Evolutionary conservation across 1,139 yeast genomes (phyloP), one percentile per base, ranked within the genome.

Genomic region (Kazachstania sp.): DNA sequence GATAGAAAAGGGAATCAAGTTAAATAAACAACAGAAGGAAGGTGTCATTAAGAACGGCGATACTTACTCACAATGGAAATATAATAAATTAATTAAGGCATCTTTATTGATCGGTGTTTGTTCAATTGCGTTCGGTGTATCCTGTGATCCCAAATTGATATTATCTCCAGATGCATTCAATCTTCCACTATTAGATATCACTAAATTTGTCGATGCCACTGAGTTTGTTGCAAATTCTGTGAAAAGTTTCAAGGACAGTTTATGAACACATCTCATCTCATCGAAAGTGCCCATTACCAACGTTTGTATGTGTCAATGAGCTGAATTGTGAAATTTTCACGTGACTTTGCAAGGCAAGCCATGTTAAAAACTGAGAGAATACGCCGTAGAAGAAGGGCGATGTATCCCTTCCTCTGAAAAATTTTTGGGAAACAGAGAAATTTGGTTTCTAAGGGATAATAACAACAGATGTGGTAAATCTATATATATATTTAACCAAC

Each of bases 1-100:
- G 37, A 44, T 60, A 15, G 42, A 44, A 4, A 48, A 53, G 31
- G 59, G 56, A 23, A 53, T 53, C 19, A 38, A 32, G 38, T 36
- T 46, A 11, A 54, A 52, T 29, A 35, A 41, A 9, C 38, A 45
- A 20, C 37, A 46, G 19, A 46, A 46, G 23, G 20, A 13, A 18
- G 7, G 37, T n/a, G 31, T 8, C 28, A 23, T 9, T 3, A 32
- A 31, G 4, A 31, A 40, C 2, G 37, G 32, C 20, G 19, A 13
- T 19, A 16, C 3, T 3, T n/a, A 20, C 4, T 15, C 12, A 29
- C 26, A 30, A 12, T 30, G 35, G 35, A 39, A 39, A 19, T 39
- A 39, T 7, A 31, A 29, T n/a, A 28, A 31, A 20, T n/a, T 39
- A 9, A 29, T 39, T 13, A 39, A 39, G 34, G 23, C 35, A 19